Percentiles rank a stretch among this genome's conserved stretches.
Conservation (phyloP, 2,329 filamentous ascomycete species). For the Microsporum ferrugineum region DNA sequence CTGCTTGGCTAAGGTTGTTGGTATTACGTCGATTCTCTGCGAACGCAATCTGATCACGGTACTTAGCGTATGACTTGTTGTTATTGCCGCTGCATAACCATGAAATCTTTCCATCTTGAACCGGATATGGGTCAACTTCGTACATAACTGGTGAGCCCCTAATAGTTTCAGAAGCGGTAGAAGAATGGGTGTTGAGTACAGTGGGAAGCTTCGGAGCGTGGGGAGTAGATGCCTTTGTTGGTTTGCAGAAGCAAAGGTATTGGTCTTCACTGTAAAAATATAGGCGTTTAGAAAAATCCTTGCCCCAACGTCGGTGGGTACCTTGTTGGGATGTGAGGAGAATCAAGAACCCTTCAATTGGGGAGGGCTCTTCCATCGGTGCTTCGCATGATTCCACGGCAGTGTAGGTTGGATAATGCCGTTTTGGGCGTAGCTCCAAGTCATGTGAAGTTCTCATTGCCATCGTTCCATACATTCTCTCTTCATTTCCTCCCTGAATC, state of each 20-base stretch:
- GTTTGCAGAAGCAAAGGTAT: conserved; percentile 50
- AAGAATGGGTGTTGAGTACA: conserved; percentile 36
- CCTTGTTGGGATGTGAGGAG: conserved; percentile 54
- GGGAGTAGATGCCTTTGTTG: conserved; percentile 48
- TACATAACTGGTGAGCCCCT: conserved; percentile 50
- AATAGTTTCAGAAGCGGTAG: conserved; percentile 44
- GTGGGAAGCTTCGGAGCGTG: conserved; percentile 45
- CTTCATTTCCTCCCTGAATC: conserved; percentile 54
- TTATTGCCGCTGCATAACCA: conserved; percentile 43
- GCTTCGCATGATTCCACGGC: conserved; percentile 29
- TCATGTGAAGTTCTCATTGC: conserved; percentile 57
- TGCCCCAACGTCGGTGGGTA: conserved; percentile 45
- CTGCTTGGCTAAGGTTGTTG: conserved; percentile 47
- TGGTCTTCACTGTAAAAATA: conserved; percentile 56
- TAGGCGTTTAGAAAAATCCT: conserved; percentile 52
- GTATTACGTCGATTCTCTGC: conserved; percentile 49
- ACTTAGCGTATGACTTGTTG: conserved; percentile 31
- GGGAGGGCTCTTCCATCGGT: conserved; percentile 46
- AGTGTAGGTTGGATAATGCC: conserved; percentile 49
- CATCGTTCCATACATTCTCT: conserved; percentile 58
- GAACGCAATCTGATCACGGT: conserved; percentile 48
- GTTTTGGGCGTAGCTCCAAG: conserved; percentile 53
- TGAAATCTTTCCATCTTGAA: conserved; percentile 42
- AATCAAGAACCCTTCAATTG: conserved; percentile 55
- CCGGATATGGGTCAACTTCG: conserved; percentile 50